Evolutionary conservation across 2,329 filamentous ascomycete species (phyloP).

Genomic region (Leptodontidium sp.): DNA sequence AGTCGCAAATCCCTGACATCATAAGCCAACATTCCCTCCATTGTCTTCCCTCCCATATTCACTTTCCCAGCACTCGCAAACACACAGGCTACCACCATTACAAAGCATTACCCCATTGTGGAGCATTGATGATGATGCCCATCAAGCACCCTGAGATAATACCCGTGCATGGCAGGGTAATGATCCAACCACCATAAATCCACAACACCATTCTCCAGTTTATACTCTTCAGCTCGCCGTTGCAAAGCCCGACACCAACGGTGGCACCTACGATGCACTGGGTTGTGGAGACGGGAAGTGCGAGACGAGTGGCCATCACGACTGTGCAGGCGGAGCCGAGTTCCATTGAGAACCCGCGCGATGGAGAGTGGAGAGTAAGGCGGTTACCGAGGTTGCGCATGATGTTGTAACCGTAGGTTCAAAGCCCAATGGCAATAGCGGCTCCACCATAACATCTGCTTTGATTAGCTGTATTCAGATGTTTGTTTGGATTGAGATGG

Average conservation of each 20-base stretch:
- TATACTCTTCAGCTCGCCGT: conserved; percentile 64
- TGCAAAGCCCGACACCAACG: conserved; percentile 69
- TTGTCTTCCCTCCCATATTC: neutral
- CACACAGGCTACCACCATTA: neutral
- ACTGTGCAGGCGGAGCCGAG: conserved; percentile 68
- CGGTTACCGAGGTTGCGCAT: conserved; percentile 70
- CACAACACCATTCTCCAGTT: conserved; percentile 70
- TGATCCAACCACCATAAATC: conserved; percentile 67
- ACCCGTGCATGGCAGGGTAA: conserved; percentile 65
- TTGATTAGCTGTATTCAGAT: neutral
- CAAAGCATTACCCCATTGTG: conserved; percentile 42
- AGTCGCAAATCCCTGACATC: too few species aligned
- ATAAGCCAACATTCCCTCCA: neutral
- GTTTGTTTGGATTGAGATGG: neutral
- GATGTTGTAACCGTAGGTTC: conserved; percentile 66
- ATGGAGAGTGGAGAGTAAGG: conserved; percentile 68
- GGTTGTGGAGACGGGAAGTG: conserved; percentile 69
- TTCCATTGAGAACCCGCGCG: conserved; percentile 67
- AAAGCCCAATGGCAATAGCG: conserved; percentile 59
- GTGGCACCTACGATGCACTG: conserved; percentile 71
- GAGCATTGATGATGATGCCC: conserved; percentile 69
- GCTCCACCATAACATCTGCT: conserved; percentile 45
- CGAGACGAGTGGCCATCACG: conserved; percentile 68
- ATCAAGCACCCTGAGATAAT: conserved; percentile 67
- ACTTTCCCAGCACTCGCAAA: neutral